Evolutionary conservation across 495 filamentous ascomycete species (phyloP).

Genomic region (Penicillium atrosanguineum): DNA sequence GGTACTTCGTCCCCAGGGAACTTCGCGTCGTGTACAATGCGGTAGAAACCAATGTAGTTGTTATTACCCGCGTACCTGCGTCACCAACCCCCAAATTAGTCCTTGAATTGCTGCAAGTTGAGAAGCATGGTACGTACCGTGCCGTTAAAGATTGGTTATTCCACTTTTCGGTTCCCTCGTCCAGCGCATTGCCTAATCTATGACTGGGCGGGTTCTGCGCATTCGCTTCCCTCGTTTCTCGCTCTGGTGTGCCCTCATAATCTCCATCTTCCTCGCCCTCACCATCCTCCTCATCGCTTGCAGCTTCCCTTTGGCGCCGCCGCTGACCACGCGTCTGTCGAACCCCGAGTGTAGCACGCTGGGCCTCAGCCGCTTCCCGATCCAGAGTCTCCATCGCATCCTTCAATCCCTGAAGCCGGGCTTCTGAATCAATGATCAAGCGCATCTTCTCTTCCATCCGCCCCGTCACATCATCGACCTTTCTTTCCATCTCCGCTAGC

Average conservation of each 20-base stretch:
- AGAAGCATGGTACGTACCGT: constrained; percentile 23
- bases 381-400: constrained; percentile 31
- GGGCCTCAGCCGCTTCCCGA: constrained; percentile 21
- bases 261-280: constrained; percentile 27
- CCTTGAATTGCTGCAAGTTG: neutral
- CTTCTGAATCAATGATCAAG: constrained; percentile 37
- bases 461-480: constrained; percentile 32
- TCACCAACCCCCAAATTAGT: neutral
- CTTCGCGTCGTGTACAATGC: constrained; percentile 71
- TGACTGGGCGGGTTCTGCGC: constrained; percentile 23
- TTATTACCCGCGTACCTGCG: constrained; percentile 70
- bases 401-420: constrained; percentile 31
- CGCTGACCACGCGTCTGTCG: constrained; percentile 24
- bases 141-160: constrained; percentile 35
- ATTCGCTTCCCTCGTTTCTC: constrained; percentile 18
- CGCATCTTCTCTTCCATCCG: constrained; percentile 41
- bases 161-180: constrained; percentile 30
- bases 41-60: constrained; percentile 75
- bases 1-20: constrained; percentile 61
- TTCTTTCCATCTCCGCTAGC: constrained; percentile 27
- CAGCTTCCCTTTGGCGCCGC: constrained; percentile 10
- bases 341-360: constrained; percentile 6
- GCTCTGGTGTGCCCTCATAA: constrained; percentile 25
- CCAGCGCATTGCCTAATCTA: constrained; percentile 28
- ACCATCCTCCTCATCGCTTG: constrained; percentile 15